Percentiles rank a stretch among this genome's conserved stretches.
These are phyloP conservation scores for Comarum palustre DNA, from an alignment of 306 rosid species.

Conservation along the genomic window DNA sequence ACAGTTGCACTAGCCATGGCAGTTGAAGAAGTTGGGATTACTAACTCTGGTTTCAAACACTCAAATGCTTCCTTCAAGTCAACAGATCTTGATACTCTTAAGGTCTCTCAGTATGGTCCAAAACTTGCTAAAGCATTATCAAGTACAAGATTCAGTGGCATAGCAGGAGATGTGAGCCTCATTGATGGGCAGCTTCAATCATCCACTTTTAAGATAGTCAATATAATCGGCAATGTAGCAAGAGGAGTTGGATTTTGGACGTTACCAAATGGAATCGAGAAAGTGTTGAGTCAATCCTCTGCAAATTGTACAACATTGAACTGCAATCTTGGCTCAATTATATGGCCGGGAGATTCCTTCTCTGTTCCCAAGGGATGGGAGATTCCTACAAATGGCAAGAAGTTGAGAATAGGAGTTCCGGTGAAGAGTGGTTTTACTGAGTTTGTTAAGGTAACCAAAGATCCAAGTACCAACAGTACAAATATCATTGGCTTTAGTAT, in stretches of 20 bases:
- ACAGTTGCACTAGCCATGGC: slow-evolving; percentile 34
- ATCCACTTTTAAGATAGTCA: slow-evolving; percentile 26
- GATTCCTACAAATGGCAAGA: slow-evolving; percentile 25
- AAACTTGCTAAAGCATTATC: slow-evolving; percentile 34
- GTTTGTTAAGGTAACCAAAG: slow-evolving; percentile 32
- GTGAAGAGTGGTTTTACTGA: slow-evolving; percentile 33
- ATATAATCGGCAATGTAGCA: slow-evolving; percentile 36
- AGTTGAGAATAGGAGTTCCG: slow-evolving; percentile 48
- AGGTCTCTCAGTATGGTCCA: slow-evolving; percentile 39
- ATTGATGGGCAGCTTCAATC: slow-evolving; percentile 17
- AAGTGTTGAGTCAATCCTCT: slow-evolving; percentile 11
- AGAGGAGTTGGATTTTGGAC: slow-evolving; percentile 55
- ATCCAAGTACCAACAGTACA: slow-evolving; percentile 23
- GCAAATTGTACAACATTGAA: slow-evolving; percentile 17
- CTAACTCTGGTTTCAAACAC: not conserved
- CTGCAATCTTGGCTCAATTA: slow-evolving; percentile 20
- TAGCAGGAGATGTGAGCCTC: slow-evolving; percentile 26
- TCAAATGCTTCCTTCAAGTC: slow-evolving; percentile 26
- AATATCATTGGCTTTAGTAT: slow-evolving; percentile 44
- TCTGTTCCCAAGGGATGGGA: slow-evolving; percentile 45
- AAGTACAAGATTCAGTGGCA: slow-evolving; percentile 15
- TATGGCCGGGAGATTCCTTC: slow-evolving; percentile 42
- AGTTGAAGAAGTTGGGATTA: slow-evolving; percentile 20
- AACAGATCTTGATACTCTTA: slow-evolving; percentile 32
- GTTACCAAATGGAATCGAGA: slow-evolving; percentile 24